These are phyloP conservation scores for Syzygium grande DNA, from an alignment of 345 rosid genomes.

Conservation along the genomic window DNA sequence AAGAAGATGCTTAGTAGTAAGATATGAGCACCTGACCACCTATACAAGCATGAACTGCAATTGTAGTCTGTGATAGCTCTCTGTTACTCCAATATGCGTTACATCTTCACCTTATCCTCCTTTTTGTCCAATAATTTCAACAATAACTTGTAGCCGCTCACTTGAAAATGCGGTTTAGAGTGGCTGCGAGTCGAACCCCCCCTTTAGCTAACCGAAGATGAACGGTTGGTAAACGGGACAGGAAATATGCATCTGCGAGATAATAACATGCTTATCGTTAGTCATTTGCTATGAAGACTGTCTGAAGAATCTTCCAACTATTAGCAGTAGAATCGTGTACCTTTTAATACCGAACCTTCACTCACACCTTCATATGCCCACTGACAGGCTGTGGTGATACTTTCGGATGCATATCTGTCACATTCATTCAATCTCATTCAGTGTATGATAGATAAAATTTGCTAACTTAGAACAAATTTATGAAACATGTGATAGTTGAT, in stretches of 20 bases:
- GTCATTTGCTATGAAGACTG: neutral
- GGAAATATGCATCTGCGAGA: conserved; percentile 62
- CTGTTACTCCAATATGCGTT: neutral
- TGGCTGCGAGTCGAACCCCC: conserved; percentile 80
- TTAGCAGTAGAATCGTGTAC: conserved; percentile 12
- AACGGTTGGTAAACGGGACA: conserved; percentile 62
- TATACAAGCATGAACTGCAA: neutral
- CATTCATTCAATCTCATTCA: neutral
- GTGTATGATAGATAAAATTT: neutral
- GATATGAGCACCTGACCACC: neutral
- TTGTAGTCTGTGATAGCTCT: neutral
- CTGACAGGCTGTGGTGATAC: conserved; percentile 73
- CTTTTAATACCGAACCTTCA: conserved; percentile 54
- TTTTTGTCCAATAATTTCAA: neutral
- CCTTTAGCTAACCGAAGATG: conserved; percentile 69
- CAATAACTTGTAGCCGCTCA: conserved; percentile 2
- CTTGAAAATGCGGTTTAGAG: conserved; percentile 60
- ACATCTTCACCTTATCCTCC: neutral
- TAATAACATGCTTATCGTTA: neutral
- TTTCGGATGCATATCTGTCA: conserved; percentile 75
- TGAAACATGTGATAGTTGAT: neutral
- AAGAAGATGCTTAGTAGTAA: neutral
- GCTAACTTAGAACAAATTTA: neutral
- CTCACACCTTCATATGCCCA: conserved; percentile 78
- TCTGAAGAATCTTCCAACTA: neutral